Evolutionary conservation across 495 filamentous ascomycete genomes (phyloP), one percentile per base, ranked within the genome.

Genomic region (Aspergillus sparsus): DNA sequence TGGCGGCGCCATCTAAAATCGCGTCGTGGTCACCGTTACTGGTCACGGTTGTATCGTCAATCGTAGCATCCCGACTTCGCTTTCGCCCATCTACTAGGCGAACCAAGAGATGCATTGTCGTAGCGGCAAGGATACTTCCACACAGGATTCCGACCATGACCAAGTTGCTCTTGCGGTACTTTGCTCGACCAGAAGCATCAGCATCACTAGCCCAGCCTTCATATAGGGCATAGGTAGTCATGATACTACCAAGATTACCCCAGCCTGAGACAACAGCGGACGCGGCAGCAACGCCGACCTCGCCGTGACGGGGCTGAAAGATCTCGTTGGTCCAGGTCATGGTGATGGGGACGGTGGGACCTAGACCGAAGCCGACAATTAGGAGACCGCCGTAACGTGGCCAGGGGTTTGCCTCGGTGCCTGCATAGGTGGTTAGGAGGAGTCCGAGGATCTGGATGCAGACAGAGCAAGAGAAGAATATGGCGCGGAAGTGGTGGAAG

Each of bases 261-360:
- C 92, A 81, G 0, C 92, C 92, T 0, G 89, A 93, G 11, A 96
- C 92, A 5, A 95, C 77, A 3, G 92, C 92, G 2, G 88, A 86
- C 1, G 92, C 91, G 42, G 92, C 89, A n/a, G 92, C 92, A 4
- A 96, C 92, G 54, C 92, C 92, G 36, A 96, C 90, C 73, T 96
- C 92, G 34, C 92, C 89, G 66, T 96, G 91, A 5, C 92, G 87
- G 16, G 80, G 84, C 71, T 96, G 92, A 79, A 96, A 96, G 59
- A 95, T 89, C 71, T 95, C 90, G 60, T 84, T 89, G 7, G 92
- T 92, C 92, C 92, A 96, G 57, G 91, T 87, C 91, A 96, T 96
- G 68, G 87, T 91, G 69, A 91, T 91, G 42, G 92, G 92, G 3
- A 97, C 92, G 3, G 92, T 97, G 11, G 92, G 92, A 6, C 92